A percentile compares a stretch with the other conserved stretches of the same genome.
phyloP scores from a whole-genome alignment of 83 land plant species.

The Picea mariana region DNA sequence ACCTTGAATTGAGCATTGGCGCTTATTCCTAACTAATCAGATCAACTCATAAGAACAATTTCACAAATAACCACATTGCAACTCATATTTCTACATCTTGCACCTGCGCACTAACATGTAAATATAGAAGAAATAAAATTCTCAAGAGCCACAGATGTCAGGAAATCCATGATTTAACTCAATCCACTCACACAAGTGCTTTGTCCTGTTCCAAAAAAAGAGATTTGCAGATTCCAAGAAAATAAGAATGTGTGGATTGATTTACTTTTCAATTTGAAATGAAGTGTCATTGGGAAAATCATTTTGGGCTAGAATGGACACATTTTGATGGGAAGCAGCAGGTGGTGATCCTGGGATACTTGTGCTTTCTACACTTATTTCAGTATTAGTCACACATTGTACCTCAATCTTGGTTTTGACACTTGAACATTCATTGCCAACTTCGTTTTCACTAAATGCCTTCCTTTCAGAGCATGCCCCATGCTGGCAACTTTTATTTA shows the following conservation, averaged over 20 bases:
- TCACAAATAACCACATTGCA: no score
- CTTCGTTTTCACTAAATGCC: neutral
- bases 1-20: no score
- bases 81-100: no score
- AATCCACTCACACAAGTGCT: no score
- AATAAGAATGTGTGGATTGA: neutral
- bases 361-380: neutral
- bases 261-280: constrained; percentile 3
- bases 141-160: neutral
- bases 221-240: neutral
- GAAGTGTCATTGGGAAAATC: neutral
- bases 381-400: neutral
- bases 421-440: neutral
- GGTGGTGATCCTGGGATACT: neutral
- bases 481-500: neutral
- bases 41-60: no score
- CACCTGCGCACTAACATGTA: no score
- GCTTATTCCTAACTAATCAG: no score
- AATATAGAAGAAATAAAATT: neutral
- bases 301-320: neutral
- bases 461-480: constrained; percentile 7
- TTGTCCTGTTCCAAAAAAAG: no score
- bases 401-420: neutral
- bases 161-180: neutral
- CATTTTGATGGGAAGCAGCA: constrained; percentile 6